Evolutionary conservation across 768 basidiomycete species (phyloP).

Genomic region (Tricholoma terreum): DNA sequence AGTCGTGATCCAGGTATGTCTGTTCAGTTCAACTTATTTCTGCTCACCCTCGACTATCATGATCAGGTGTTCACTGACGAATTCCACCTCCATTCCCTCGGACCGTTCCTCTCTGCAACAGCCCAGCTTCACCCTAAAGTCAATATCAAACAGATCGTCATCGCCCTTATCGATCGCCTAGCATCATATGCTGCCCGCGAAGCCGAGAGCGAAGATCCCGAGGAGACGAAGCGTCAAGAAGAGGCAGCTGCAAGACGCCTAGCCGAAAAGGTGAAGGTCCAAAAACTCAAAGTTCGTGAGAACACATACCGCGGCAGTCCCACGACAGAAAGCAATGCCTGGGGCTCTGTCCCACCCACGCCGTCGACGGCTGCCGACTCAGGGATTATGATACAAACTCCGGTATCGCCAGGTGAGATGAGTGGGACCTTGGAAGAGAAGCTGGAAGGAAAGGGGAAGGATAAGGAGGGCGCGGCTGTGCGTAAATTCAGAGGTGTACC

Average conservation of each 20-base stretch:
- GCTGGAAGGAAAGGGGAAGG: conserved; percentile 51
- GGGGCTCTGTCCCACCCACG: conserved; percentile 37
- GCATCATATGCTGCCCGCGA: conserved; percentile 96
- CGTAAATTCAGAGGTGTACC: conserved; percentile 95
- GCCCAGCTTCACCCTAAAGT: conserved; percentile 97
- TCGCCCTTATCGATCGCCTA: conserved; percentile 92
- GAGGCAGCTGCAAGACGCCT: conserved; percentile 88
- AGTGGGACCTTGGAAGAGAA: conserved; percentile 26
- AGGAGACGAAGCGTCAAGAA: conserved; percentile 90
- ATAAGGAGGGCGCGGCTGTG: conserved; percentile 51
- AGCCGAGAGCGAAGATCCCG: conserved; percentile 94
- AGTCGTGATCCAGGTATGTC: conserved; percentile 90
- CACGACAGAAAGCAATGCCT: conserved; percentile 39
- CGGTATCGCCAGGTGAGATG: conserved; percentile 18
- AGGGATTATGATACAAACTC: conserved; percentile 28
- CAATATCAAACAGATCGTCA: conserved; percentile 98
- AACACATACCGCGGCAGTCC: conserved; percentile 38
- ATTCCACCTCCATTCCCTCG: conserved; percentile 95
- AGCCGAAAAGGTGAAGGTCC: conserved; percentile 79
- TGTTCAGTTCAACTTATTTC: background rate
- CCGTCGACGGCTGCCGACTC: conserved; percentile 33
- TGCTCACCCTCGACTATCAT: conserved; percentile 3
- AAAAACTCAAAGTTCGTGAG: conserved; percentile 62
- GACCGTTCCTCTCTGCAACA: conserved; percentile 92
- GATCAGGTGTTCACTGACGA: conserved; percentile 96